Base-by-base conservation (phyloP, 2,329 filamentous ascomycete species). In the Sclerotinia borealis region DNA sequence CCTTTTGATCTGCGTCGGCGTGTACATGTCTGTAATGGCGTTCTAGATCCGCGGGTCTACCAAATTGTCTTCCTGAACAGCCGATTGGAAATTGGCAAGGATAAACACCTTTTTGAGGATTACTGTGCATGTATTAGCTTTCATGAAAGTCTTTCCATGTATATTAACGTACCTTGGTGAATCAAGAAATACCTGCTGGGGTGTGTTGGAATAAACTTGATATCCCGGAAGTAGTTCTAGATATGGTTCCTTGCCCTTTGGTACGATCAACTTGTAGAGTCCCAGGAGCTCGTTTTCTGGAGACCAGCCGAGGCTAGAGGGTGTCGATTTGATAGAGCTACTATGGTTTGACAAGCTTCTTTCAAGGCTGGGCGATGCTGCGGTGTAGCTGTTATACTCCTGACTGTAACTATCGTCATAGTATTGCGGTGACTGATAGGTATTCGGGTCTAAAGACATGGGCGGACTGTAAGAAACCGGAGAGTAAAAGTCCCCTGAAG, bases 1-100 rank as follows among this genome's bases (percentile, higher is more conserved):
- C 49, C 25, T 67, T 66, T 6, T 66, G 63, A 10, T 69, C 68
- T 0, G 31, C 29, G 8, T 62, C 27, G 2, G 67, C 67, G 51
- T 77, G 75, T 1, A 75, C 71, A 36, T 72, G 68, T n/a, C 68
- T 64, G 43, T 73, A 69, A 64, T 78, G 77, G 0, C 77, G 72
- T 41, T 75, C 69, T n/a, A 77, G 70, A 50, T 78, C 76, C 1
- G 75, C 75, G 25, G 72, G 69, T 41, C 76, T 69, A 0, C 56
- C 56, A 65, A 75, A 76, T 11, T 51, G 31, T 37, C 60, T 65
- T 22, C 63, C 62, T 22, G 64, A 50, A 48, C 71, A 72, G 27
- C 58, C 61, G 10, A 39, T 65, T 11, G 71, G 71, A 37, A 63
- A 71, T 29, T 62, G 64, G 29, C 71, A 72, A 0, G 64, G 65